A percentile compares a stretch with the other conserved stretches of the same genome.
phyloP scores from a whole-genome alignment of 495 filamentous ascomycete genomes.

The Pseudevernia furfuracea region DNA sequence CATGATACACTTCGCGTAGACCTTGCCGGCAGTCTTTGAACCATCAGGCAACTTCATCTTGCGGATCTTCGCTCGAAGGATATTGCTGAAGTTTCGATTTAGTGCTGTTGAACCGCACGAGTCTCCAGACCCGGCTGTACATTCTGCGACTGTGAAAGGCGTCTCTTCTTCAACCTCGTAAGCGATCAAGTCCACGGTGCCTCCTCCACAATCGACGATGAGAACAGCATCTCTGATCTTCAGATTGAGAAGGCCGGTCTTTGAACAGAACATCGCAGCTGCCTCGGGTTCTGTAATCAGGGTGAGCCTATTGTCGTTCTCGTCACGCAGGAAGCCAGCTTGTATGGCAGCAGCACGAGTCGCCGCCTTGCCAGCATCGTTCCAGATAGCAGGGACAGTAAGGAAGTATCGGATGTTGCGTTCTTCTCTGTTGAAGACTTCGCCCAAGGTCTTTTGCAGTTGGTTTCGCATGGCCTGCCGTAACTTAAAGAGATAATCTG shows the following conservation, averaged over 20 bases:
- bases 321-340: conserved; percentile 66
- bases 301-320: conserved; percentile 69
- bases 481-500: conserved; percentile 72
- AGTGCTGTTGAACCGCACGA: conserved; percentile 71
- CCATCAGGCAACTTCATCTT: conserved; percentile 81
- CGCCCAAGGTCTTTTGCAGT: conserved; percentile 66
- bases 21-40: conserved; percentile 65
- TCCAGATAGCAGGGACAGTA: conserved; percentile 74
- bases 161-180: conserved; percentile 75
- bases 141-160: conserved; percentile 69
- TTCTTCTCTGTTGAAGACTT: conserved; percentile 71
- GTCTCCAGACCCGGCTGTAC: conserved; percentile 70
- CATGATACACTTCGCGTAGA: conserved; percentile 80
- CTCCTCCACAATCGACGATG: conserved; percentile 74
- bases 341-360: conserved; percentile 71
- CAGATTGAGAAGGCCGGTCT: conserved; percentile 66
- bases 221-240: conserved; percentile 70
- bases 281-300: conserved; percentile 72
- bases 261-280: conserved; percentile 71
- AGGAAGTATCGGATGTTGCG: conserved; percentile 71
- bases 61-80: conserved; percentile 69
- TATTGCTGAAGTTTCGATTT: conserved; percentile 77
- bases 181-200: conserved; percentile 73
- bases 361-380: conserved; percentile 72
- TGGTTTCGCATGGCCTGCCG: conserved; percentile 70